Percentiles rank a stretch among this genome's conserved stretches.
phyloP scores from a whole-genome alignment of 2,329 filamentous ascomycete genomes.

The Fusarium goolgardi region DNA sequence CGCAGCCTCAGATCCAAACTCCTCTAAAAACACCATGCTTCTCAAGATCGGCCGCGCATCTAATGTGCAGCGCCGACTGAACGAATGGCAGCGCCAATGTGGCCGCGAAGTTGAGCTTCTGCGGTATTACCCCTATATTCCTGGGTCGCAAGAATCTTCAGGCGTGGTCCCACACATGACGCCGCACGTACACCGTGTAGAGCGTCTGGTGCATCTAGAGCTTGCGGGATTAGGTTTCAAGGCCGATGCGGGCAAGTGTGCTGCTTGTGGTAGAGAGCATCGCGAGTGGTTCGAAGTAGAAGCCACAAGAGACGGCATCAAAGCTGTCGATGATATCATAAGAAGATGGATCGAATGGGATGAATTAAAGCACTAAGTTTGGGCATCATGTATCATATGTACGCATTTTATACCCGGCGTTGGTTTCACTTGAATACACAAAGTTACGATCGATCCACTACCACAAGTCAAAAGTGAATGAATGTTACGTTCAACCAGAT shows the following conservation, averaged over 20 bases:
- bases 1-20: constrained; percentile 50
- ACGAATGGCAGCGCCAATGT: constrained; percentile 94
- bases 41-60: constrained; percentile 75
- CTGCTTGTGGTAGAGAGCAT: constrained; percentile 84
- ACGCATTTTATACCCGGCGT: constrained; percentile 26
- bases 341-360: constrained; percentile 90
- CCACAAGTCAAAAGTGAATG: constrained; percentile 2
- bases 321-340: constrained; percentile 74
- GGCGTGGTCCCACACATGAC: constrained; percentile 71
- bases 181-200: constrained; percentile 86
- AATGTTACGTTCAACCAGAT: constrained; percentile 20
- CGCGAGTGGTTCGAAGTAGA: constrained; percentile 96
- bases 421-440: constrained; percentile 31
- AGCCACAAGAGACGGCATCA: constrained; percentile 76
- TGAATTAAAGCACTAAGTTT: constrained; percentile 56
- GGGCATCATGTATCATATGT: constrained; percentile 26
- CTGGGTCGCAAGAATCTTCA: constrained; percentile 54
- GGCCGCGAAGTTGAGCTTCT: constrained; percentile 88
- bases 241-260: constrained; percentile 69
- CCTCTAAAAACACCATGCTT: constrained; percentile 65
- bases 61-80: constrained; percentile 91
- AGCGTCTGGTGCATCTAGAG: constrained; percentile 91
- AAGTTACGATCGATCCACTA: constrained; percentile 19
- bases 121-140: constrained; percentile 88
- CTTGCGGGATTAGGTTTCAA: constrained; percentile 72